Evolutionary conservation across 805 yeast species (phyloP).

Genomic region (Suhomyces kilbournensis): DNA sequence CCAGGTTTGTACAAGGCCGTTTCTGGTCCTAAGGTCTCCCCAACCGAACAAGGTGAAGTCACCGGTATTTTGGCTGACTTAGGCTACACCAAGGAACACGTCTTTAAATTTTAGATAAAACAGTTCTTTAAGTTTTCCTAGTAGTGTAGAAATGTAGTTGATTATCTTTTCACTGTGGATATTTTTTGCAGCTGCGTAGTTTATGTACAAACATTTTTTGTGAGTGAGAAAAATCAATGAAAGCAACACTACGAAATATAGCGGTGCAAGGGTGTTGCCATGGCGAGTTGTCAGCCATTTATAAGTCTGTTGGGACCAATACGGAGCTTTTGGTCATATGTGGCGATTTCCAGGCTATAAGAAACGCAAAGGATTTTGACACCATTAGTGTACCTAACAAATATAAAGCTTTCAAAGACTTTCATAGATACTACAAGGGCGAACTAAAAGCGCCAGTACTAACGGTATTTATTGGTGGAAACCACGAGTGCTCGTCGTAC

Average conservation of each 20-base stretch:
- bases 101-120: conserved; percentile 69
- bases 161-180: background rate
- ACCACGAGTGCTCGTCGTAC: conserved; percentile 87
- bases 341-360: conserved; percentile 87
- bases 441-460: conserved; percentile 61
- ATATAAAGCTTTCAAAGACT: conserved; percentile 75
- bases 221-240: background rate
- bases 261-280: conserved; percentile 92
- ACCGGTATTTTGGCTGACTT: conserved; percentile 83
- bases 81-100: conserved; percentile 83
- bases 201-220: background rate
- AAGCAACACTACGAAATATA: conserved; percentile 22
- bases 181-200: background rate
- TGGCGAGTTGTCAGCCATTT: conserved; percentile 67
- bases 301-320: conserved; percentile 23
- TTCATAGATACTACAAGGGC: conserved; percentile 67
- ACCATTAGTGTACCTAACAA: conserved; percentile 79
- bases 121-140: background rate
- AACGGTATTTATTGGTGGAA: conserved; percentile 89
- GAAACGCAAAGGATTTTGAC: conserved; percentile 60
- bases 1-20: conserved; percentile 84
- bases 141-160: background rate
- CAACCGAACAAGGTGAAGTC: conserved; percentile 92
- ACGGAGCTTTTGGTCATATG: conserved; percentile 60
- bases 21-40: conserved; percentile 82